Conservation (phyloP, 108 stramenopile species). For the Chaetoceros muelleri region DNA sequence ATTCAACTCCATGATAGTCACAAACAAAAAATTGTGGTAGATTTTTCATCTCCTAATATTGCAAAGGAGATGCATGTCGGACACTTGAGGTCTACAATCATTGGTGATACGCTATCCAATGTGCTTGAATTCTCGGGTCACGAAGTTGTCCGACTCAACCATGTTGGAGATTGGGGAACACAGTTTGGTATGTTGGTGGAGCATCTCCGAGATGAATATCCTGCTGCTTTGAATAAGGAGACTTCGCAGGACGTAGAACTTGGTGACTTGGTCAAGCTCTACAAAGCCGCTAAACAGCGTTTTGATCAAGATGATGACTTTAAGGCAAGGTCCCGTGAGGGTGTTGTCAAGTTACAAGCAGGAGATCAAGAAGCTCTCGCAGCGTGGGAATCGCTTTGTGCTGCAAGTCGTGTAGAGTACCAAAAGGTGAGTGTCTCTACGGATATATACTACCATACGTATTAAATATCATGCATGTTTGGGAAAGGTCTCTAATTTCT, state of each 20-base stretch:
- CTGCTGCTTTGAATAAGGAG: slow-evolving; percentile 64
- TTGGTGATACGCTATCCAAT: slow-evolving; percentile 93
- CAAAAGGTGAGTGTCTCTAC: slow-evolving; percentile 37
- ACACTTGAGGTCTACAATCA: slow-evolving; percentile 96
- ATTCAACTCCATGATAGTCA: slow-evolving; percentile 5
- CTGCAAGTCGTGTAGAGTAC: slow-evolving; percentile 67
- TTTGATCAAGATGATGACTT: slow-evolving; percentile 87
- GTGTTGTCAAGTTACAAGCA: slow-evolving; percentile 93
- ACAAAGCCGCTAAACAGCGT: slow-evolving; percentile 93
- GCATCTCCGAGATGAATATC: slow-evolving; percentile 92
- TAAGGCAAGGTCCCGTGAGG: slow-evolving; percentile 74
- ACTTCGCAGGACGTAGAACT: slow-evolving; percentile 60
- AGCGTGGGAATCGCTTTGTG: slow-evolving; percentile 88
- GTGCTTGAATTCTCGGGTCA: slow-evolving; percentile 87
- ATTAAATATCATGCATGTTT: not conserved
- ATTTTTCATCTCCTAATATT: slow-evolving; percentile 97
- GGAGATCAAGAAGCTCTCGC: slow-evolving; percentile 82
- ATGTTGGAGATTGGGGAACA: slow-evolving; percentile 99
- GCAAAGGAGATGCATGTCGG: slow-evolving; percentile 99
- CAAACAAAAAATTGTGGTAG: slow-evolving; percentile 81
- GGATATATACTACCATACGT: not conserved
- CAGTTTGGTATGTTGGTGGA: slow-evolving; percentile 99
- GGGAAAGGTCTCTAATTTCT: not conserved
- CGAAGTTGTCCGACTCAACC: slow-evolving; percentile 89
- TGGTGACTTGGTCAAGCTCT: slow-evolving; percentile 88